Evolutionary conservation across 345 rosid species (phyloP).

Genomic region (Euphorbia pulcherrima): DNA sequence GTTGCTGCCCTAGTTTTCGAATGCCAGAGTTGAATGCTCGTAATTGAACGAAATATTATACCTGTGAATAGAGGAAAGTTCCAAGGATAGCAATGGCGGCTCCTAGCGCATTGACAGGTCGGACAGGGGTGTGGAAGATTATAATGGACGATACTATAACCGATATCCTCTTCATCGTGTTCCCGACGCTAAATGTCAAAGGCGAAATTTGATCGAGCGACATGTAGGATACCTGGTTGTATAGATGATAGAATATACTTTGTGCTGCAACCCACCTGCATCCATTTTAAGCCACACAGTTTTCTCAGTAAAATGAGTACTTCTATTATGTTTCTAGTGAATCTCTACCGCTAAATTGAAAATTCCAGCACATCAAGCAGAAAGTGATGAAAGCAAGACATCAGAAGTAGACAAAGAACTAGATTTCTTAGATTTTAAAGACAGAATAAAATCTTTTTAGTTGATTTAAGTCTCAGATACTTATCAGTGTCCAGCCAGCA

Average conservation of each 20-base stretch:
- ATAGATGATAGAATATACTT: conserved; percentile 94
- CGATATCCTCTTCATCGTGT: conserved; percentile 95
- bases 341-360: conserved; percentile 1
- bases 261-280: conserved; percentile 95
- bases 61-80: conserved; percentile 98
- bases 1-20: too few species aligned
- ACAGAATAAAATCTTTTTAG: not conserved
- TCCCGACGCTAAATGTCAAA: conserved; percentile 91
- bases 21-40: not conserved
- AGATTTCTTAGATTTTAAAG: conserved; percentile 2
- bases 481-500: not conserved
- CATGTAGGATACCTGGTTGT: conserved; percentile 98
- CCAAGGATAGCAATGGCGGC: conserved; percentile 95
- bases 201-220: conserved; percentile 94
- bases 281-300: conserved; percentile 21
- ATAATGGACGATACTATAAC: conserved; percentile 96
- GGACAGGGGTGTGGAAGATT: conserved; percentile 95
- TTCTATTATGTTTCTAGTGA: not conserved
- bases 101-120: conserved; percentile 86
- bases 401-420: not conserved
- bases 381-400: not conserved
- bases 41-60: too few species aligned
- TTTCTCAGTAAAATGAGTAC: conserved; percentile 3
- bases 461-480: not conserved
- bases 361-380: not conserved